Base-by-base conservation (phyloP, 768 basidiomycete species). In the Hemileccinum impolitum region DNA sequence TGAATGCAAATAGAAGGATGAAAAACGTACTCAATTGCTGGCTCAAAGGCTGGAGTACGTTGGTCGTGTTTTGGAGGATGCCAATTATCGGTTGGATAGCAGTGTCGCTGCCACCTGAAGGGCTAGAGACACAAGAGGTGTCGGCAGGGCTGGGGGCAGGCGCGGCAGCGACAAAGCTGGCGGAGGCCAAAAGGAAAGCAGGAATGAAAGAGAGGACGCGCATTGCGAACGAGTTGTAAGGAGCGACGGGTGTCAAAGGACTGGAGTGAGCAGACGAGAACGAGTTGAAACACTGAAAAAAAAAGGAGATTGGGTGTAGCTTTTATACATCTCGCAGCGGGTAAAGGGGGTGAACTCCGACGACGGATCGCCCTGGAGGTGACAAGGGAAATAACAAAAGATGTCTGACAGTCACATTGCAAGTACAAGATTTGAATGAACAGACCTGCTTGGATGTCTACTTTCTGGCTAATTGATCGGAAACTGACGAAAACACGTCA, bases 141-240 rank as follows among this genome's bases (percentile, higher is more conserved):
- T 30, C 48, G 11, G 23, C 9, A n/a, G 43, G 40, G 13, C n/a
- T 12, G 34, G 45, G 13, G 1, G 37, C 15, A 31, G 61, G 61
- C 0, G 39, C 53, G 2, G 61, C 61, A 43, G 48, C 47, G 7
- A 60, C 57, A 14, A 63, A 52, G 55, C 61, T 50, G 10, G 58
- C 39, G 10, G 51, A 58, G 1, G 55, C 58, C 14, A 60, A 45
- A 3, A 63, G 40, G 47, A 62, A 19, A 3, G 61, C 51, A 47
- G 61, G 57, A 46, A 62, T 57, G 0, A 63, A 59, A 8, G 61
- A 62, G 48, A 62, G 61, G 55, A 63, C 57, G 39, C 60, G 61
- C 60, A 62, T 62, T 31, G 42, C 53, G 46, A 51, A 39, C 46
- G 18, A 38, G 53, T 5, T 45, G 39, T 50, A 55, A 51, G 35